Percentiles rank a stretch among this genome's conserved stretches.
phyloP scores from a whole-genome alignment of 805 yeast genomes.

The Teunomyces pallodes region DNA sequence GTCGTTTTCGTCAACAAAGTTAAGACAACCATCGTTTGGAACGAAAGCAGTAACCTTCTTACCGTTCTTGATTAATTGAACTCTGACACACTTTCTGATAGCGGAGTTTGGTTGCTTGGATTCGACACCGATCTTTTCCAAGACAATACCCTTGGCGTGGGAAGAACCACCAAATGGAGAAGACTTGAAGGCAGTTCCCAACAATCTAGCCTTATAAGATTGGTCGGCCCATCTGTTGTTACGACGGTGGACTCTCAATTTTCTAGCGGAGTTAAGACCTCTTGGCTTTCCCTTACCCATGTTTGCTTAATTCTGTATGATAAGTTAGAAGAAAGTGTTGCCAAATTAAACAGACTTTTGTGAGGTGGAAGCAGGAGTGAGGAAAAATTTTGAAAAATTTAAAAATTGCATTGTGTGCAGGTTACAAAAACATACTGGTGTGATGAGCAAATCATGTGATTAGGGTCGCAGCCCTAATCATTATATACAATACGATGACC shows the following conservation, averaged over 20 bases:
- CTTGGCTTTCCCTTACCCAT: slow-evolving; percentile 99
- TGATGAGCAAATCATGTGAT: neutral
- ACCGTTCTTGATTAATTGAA: slow-evolving; percentile 99
- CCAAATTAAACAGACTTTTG: slow-evolving; percentile 3
- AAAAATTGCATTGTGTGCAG: neutral
- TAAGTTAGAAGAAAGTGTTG: slow-evolving; percentile 7
- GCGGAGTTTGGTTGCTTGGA: slow-evolving; percentile 99
- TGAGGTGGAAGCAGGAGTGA: slow-evolving; percentile 1
- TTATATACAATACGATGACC: neutral
- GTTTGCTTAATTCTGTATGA: slow-evolving; percentile 34
- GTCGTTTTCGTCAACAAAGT: slow-evolving; percentile 99
- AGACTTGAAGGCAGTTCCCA: slow-evolving; percentile 99
- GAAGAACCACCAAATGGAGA: slow-evolving; percentile 99
- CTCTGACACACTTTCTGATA: slow-evolving; percentile 99
- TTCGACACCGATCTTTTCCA: slow-evolving; percentile 99
- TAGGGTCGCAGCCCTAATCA: neutral
- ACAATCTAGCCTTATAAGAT: slow-evolving; percentile 96
- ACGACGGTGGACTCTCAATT: slow-evolving; percentile 99
- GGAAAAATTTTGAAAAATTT: slow-evolving; percentile 8
- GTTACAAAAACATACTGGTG: neutral
- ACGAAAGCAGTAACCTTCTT: slow-evolving; percentile 99
- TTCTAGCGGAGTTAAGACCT: slow-evolving; percentile 99
- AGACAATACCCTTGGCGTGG: slow-evolving; percentile 99
- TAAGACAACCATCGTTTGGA: slow-evolving; percentile 99
- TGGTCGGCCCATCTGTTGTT: slow-evolving; percentile 99